Evolutionary conservation across 2,329 filamentous ascomycete species (phyloP).

Genomic region (Colletotrichum truncatum): DNA sequence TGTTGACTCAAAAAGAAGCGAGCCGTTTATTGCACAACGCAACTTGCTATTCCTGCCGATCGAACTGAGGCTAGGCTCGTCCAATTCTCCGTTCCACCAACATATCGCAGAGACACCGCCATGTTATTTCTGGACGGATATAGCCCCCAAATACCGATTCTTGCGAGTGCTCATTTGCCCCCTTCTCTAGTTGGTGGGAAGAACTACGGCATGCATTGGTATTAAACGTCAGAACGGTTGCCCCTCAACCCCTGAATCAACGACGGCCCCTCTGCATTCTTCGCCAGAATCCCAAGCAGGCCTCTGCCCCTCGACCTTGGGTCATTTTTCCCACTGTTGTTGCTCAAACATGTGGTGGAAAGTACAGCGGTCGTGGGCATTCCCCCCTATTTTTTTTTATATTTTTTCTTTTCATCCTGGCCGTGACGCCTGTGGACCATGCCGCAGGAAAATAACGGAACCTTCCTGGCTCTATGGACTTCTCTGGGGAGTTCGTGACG

Average conservation of each 20-base stretch:
- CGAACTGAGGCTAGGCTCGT: neutral
- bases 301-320: neutral
- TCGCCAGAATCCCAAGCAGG: neutral
- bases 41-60: neutral
- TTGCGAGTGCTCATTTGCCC: neutral
- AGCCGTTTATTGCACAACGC: neutral
- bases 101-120: neutral
- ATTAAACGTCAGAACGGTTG: neutral
- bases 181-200: neutral
- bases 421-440: neutral
- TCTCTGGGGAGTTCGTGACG: too few species aligned
- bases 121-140: neutral
- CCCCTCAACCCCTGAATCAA: conserved; percentile 6
- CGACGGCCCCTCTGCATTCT: neutral
- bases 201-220: neutral
- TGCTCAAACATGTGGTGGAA: conserved; percentile 7
- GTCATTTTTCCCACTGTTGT: neutral
- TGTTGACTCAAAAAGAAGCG: neutral
- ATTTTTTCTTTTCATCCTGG: neutral
- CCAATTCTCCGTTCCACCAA: neutral
- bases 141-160: neutral
- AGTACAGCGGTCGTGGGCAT: neutral
- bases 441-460: too few species aligned
- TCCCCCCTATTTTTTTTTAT: neutral
- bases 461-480: too few species aligned